Conservation (phyloP, 768 basidiomycete species). For the Kwoniella botswanensis region DNA sequence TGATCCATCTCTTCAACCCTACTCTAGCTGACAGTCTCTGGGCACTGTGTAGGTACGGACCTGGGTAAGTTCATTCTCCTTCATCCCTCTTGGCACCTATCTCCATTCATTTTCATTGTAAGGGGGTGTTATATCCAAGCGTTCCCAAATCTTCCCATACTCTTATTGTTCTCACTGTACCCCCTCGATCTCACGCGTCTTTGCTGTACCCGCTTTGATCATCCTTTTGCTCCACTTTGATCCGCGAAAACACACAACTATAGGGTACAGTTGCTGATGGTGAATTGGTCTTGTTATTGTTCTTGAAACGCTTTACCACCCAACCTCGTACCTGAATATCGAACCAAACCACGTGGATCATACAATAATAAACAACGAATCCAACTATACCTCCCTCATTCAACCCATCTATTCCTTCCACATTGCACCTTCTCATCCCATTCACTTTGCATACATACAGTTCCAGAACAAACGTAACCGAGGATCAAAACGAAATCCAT, state of each 20-base stretch:
- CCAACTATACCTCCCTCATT: background rate
- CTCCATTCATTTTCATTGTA: background rate
- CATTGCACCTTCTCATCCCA: background rate
- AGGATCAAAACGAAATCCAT: constrained; percentile 11
- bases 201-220: constrained; percentile 7
- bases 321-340: background rate
- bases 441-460: constrained; percentile 18
- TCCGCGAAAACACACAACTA: constrained; percentile 22
- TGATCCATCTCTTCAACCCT: background rate
- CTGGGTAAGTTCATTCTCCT: constrained; percentile 40
- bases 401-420: background rate
- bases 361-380: background rate
- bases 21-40: constrained; percentile 1
- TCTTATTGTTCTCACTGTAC: constrained; percentile 12
- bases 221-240: constrained; percentile 17
- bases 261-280: constrained; percentile 17
- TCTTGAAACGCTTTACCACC: constrained; percentile 16
- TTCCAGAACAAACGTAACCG: constrained; percentile 49
- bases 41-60: constrained; percentile 37
- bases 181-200: background rate
- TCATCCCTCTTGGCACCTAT: background rate
- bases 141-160: background rate
- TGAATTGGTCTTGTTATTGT: constrained; percentile 21
- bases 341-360: background rate
- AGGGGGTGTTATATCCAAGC: background rate